Evolutionary conservation across 140 eudicot species (phyloP).

Genomic region (Ambrosia hybrid): DNA sequence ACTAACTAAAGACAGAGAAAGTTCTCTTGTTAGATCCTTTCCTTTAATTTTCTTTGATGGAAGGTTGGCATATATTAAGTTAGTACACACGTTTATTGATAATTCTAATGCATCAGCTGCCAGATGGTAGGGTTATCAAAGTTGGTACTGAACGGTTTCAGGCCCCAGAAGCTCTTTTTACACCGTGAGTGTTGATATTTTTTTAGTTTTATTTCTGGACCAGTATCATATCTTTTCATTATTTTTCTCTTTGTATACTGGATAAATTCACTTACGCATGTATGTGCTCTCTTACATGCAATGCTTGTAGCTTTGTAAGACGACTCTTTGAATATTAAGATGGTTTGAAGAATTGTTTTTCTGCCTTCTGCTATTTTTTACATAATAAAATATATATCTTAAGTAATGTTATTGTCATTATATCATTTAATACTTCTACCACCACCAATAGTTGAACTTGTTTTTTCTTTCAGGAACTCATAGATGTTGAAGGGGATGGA

Average conservation of each 20-base stretch:
- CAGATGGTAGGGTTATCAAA: slow-evolving; percentile 96
- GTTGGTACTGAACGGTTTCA: slow-evolving; percentile 97
- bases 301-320: slow-evolving; percentile 14
- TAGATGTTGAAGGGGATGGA: slow-evolving; percentile 98
- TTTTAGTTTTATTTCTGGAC: slow-evolving; percentile 6
- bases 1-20: not conserved
- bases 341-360: slow-evolving; percentile 7
- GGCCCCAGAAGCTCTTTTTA: slow-evolving; percentile 97
- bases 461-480: slow-evolving; percentile 69
- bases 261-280: slow-evolving; percentile 2
- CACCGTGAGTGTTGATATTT: slow-evolving; percentile 56
- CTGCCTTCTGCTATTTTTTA: slow-evolving; percentile 19
- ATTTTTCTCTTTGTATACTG: not conserved
- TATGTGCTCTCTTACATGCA: slow-evolving; percentile 11
- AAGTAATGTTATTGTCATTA: slow-evolving; percentile 1
- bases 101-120: slow-evolving; percentile 54
- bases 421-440: not conserved
- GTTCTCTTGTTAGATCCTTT: not conserved
- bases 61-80: not conserved
- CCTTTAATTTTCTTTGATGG: not conserved
- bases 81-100: slow-evolving; percentile 12
- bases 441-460: slow-evolving; percentile 10
- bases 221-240: not conserved
- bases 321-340: slow-evolving; percentile 10
- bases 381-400: not conserved